Evolutionary conservation across 2,329 filamentous ascomycete species (phyloP), one percentile per base, ranked within the genome.

Genomic region (Rhytidhysteron rufulum): DNA sequence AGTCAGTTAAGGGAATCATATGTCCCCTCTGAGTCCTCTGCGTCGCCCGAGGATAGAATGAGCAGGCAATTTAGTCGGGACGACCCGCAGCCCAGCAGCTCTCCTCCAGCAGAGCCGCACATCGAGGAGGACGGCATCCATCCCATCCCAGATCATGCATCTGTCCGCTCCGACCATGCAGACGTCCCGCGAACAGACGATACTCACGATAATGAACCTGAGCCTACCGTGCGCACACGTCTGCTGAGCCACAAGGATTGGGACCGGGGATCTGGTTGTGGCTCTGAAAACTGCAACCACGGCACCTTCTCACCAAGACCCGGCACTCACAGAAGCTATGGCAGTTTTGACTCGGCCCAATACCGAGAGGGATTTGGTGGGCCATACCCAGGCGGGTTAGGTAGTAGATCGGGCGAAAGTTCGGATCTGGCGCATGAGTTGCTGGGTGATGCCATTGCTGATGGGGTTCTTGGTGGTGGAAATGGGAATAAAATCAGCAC

Each of bases 271-370:
- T 51, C 57, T 20, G 53, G 52, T 20, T 60, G 52, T 37, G 63
- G 60, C 15, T 54, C 52, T 10, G 52, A 58, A n/a, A 47, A 58
- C 29, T 88, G 83, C 69, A 75, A 77, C 53, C 85, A 93, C 67
- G 87, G 86, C 52, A 86, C 85, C 13, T 88, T 90, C 57, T 88
- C 86, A 31, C 83, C 86, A 1, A 71, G 80, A 27, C 76, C 84
- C 1, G 68, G 67, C 33, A 79, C 75, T 36, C 72, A 74, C 4
- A 60, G 65, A 39, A 70, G 66, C 39, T 70, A 74, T 73, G 67
- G 75, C 67, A 76, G 69, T 51, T 71, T 83, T 50, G 49, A 55
- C 60, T 63, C 62, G 16, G 49, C 55, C n/a, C 44, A 39, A 15
- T 50, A 42, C 29, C 40, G 44, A 42, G 47, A 58, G 36, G 68